Percentiles rank a stretch among this genome's conserved stretches.
Conservation (phyloP, 2,329 filamentous ascomycete species). For the Pestalotiopsis sp. region DNA sequence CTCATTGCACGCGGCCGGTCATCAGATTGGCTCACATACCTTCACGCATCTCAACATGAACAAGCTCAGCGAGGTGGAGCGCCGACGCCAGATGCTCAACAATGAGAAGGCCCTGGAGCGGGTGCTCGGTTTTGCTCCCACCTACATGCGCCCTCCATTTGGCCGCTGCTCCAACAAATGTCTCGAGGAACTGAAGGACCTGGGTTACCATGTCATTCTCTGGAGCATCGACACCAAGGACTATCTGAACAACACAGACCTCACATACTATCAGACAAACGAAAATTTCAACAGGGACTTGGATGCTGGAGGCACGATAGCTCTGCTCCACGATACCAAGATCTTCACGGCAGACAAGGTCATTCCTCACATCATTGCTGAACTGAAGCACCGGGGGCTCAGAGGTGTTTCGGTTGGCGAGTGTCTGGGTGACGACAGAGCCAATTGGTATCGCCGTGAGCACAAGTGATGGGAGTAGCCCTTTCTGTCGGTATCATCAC, state of each 20-base stretch:
- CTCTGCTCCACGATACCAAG: constrained; percentile 23
- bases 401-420: constrained; percentile 23
- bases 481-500: not conserved
- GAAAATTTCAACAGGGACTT: not conserved
- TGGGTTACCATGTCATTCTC: constrained; percentile 38
- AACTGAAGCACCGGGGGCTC: constrained; percentile 14
- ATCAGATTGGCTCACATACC: constrained; percentile 51
- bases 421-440: constrained; percentile 20
- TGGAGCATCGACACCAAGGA: constrained; percentile 32
- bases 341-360: constrained; percentile 20
- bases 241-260: constrained; percentile 18
- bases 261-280: not conserved
- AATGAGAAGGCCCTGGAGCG: constrained; percentile 48
- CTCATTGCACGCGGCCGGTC: constrained; percentile 45
- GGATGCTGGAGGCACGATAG: constrained; percentile 24
- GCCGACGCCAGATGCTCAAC: constrained; percentile 42
- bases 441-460: constrained; percentile 21
- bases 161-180: constrained; percentile 28
- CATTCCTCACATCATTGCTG: constrained; percentile 18
- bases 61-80: constrained; percentile 33
- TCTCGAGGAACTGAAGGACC: constrained; percentile 25
- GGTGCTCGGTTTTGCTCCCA: constrained; percentile 46
- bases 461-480: not conserved
- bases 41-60: constrained; percentile 47
- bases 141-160: constrained; percentile 46